These are phyloP conservation scores for Candida silvatica DNA, from an alignment of 805 yeast species.

Conservation along the genomic window DNA sequence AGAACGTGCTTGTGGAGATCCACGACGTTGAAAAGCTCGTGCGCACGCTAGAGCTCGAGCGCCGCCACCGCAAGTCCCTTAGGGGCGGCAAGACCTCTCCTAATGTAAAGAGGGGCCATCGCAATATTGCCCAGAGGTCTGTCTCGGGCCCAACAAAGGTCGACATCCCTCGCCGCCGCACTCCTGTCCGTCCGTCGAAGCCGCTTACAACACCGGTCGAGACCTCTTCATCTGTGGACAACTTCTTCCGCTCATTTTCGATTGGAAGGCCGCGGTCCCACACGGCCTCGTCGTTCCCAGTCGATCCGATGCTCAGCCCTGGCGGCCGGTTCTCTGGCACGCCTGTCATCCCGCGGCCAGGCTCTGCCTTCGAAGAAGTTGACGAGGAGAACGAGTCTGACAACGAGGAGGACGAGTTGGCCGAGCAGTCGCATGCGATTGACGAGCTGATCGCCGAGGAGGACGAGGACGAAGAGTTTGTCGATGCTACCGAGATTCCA, in stretches of 20 bases:
- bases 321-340: too few species aligned
- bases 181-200: constrained; percentile 36
- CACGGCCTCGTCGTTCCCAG: too few species aligned
- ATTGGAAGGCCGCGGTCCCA: constrained; percentile 9
- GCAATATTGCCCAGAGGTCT: not conserved
- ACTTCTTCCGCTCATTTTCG: constrained; percentile 27
- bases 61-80: not conserved
- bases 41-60: constrained; percentile 7
- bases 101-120: too few species aligned
- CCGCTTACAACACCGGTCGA: constrained; percentile 39
- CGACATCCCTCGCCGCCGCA: not conserved
- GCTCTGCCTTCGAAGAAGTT: too few species aligned
- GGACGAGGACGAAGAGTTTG: constrained; percentile 13
- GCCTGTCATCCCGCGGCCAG: too few species aligned
- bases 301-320: too few species aligned
- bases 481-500: constrained; percentile 18
- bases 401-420: constrained; percentile 1
- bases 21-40: constrained; percentile 46
- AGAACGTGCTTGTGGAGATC: constrained; percentile 51
- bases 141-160: not conserved
- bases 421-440: constrained; percentile 10
- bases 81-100: too few species aligned
- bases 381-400: constrained; percentile 6
- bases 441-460: constrained; percentile 5
- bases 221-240: constrained; percentile 24